Percentiles rank a stretch among this genome's conserved stretches.
Evolutionary conservation across 805 yeast species (phyloP).

Genomic region (Hanseniaspora meyeri): DNA sequence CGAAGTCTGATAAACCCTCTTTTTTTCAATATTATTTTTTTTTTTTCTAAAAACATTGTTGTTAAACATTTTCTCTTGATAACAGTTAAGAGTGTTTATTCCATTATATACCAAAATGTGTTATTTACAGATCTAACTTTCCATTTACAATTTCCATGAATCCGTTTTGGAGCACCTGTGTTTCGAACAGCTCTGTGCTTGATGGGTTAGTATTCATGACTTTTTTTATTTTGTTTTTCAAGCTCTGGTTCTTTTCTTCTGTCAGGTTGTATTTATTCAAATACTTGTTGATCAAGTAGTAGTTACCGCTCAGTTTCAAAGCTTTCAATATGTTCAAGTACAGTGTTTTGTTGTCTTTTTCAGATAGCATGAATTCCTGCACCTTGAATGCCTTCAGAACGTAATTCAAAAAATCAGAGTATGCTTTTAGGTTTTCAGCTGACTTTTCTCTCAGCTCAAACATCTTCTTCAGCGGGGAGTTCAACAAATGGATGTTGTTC

Average conservation of each 20-base stretch:
- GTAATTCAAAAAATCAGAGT: background rate
- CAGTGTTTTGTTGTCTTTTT: background rate
- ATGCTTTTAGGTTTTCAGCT: background rate
- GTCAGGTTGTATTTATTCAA: background rate
- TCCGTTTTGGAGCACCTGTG: constrained; percentile 4
- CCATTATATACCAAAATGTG: background rate
- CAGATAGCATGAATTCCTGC: background rate
- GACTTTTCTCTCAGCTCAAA: background rate
- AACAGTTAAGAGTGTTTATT: background rate
- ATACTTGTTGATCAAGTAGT: background rate
- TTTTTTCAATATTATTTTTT: constrained; percentile 1
- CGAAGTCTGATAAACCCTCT: constrained; percentile 12
- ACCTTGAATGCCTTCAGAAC: background rate
- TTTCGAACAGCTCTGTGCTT: background rate
- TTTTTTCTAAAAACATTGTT: background rate
- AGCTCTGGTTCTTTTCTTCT: background rate
- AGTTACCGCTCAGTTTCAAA: constrained; percentile 5
- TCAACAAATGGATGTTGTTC: background rate
- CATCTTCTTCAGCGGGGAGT: background rate
- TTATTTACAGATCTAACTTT: constrained; percentile 5
- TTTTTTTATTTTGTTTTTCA: background rate
- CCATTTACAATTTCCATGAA: constrained; percentile 4
- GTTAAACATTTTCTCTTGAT: too few relatives aligned
- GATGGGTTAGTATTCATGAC: background rate
- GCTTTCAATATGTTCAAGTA: background rate